A percentile compares a stretch with the other conserved stretches of the same genome.
These are phyloP conservation scores for Platismatia glauca DNA, from an alignment of 495 filamentous ascomycete genomes.

Conservation along the genomic window DNA sequence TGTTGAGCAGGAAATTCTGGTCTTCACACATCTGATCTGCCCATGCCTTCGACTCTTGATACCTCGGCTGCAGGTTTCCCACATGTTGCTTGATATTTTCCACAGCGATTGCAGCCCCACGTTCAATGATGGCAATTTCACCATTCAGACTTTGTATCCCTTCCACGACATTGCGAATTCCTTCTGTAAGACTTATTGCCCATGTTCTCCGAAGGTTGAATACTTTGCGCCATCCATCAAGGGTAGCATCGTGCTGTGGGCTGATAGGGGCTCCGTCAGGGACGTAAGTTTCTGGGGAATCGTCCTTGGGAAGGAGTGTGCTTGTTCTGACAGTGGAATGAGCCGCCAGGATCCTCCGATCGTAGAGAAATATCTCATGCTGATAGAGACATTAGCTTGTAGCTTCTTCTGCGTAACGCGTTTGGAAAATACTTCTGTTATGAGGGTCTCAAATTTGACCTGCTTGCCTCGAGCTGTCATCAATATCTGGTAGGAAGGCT, in stretches of 20 bases:
- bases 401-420: slow-evolving; percentile 7
- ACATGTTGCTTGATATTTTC: slow-evolving; percentile 74
- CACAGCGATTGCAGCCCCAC: slow-evolving; percentile 66
- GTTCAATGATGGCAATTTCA: slow-evolving; percentile 63
- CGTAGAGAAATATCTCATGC: slow-evolving; percentile 84
- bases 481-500: slow-evolving; percentile 62
- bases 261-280: slow-evolving; percentile 70
- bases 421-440: slow-evolving; percentile 55
- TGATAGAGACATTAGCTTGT: slow-evolving; percentile 28
- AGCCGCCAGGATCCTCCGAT: slow-evolving; percentile 51
- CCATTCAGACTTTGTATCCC: slow-evolving; percentile 44
- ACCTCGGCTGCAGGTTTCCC: slow-evolving; percentile 62
- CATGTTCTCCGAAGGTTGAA: slow-evolving; percentile 66
- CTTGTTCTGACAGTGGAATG: slow-evolving; percentile 30
- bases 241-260: slow-evolving; percentile 59
- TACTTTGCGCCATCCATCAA: slow-evolving; percentile 74
- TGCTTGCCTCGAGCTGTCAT: slow-evolving; percentile 77
- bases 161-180: slow-evolving; percentile 51
- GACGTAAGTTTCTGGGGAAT: slow-evolving; percentile 54
- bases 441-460: slow-evolving; percentile 63
- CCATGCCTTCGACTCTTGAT: slow-evolving; percentile 64
- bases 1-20: slow-evolving; percentile 52
- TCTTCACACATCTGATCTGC: slow-evolving; percentile 60
- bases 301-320: slow-evolving; percentile 39
- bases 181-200: slow-evolving; percentile 59